Evolutionary conservation across 1,139 yeast species (phyloP).

Genomic region (Candida tetrigidarum): DNA sequence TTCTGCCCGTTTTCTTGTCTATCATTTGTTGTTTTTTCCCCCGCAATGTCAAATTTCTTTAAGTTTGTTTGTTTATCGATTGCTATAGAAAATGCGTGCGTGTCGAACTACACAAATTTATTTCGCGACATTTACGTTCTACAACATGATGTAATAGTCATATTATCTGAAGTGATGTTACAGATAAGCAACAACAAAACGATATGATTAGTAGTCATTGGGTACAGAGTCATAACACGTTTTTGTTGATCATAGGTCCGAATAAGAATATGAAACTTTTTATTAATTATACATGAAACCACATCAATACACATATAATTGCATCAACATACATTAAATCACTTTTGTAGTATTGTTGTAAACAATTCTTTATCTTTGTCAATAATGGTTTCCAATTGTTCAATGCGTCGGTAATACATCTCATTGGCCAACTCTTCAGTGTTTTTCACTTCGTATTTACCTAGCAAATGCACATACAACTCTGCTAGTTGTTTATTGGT

Average conservation of each 20-base stretch:
- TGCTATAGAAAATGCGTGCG: background rate
- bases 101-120: background rate
- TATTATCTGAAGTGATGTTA: too few species aligned
- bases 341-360: background rate
- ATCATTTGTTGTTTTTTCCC: too few species aligned
- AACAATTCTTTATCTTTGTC: slow-evolving; percentile 18
- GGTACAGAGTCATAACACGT: too few species aligned
- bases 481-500: slow-evolving; percentile 20
- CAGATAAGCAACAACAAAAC: too few species aligned
- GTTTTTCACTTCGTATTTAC: slow-evolving; percentile 17
- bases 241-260: too few species aligned
- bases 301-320: too few species aligned
- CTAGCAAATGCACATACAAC: slow-evolving; percentile 20
- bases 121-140: background rate
- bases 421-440: slow-evolving; percentile 27
- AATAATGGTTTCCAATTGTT: slow-evolving; percentile 20
- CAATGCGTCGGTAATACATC: slow-evolving; percentile 22
- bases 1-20: too few species aligned
- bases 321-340: too few species aligned
- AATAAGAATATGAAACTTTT: too few species aligned
- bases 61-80: too few species aligned
- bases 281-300: too few species aligned
- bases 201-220: too few species aligned
- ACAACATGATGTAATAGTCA: background rate
- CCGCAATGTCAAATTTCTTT: slow-evolving; percentile 3